phyloP scores from a whole-genome alignment of 768 basidiomycete species.

The Melanogaster broomeanus region DNA sequence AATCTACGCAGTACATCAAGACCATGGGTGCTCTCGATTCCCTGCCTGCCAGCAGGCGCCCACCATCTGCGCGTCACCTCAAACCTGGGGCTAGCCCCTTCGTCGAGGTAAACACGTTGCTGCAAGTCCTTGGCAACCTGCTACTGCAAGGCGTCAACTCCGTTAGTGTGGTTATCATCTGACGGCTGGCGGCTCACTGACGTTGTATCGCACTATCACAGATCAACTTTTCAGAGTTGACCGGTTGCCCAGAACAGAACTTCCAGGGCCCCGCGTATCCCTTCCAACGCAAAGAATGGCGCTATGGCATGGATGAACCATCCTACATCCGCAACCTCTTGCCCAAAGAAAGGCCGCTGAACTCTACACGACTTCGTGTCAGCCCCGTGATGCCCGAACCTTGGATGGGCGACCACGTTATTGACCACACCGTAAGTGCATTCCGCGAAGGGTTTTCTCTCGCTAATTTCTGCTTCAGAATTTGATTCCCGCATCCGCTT shows the following conservation, averaged over 20 bases:
- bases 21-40: slow-evolving; percentile 15
- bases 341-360: slow-evolving; percentile 23
- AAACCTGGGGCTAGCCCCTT: not conserved
- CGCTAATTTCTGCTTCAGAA: slow-evolving; percentile 40
- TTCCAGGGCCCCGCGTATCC: too few relatives aligned
- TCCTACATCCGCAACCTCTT: slow-evolving; percentile 22
- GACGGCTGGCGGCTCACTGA: too few relatives aligned
- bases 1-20: slow-evolving; percentile 30
- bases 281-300: not conserved
- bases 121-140: slow-evolving; percentile 14
- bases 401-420: slow-evolving; percentile 24
- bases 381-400: not conserved
- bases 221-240: slow-evolving; percentile 39
- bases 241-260: too few relatives aligned
- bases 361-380: slow-evolving; percentile 14
- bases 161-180: too few relatives aligned
- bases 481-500: slow-evolving; percentile 43
- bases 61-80: not conserved
- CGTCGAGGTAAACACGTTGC: slow-evolving; percentile 18
- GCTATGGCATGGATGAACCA: not conserved
- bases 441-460: slow-evolving; percentile 33
- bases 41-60: slow-evolving; percentile 22
- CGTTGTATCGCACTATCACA: too few relatives aligned
- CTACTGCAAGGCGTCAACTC: not conserved
- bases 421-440: slow-evolving; percentile 34